These are phyloP conservation scores for Cryptococcus sp. DNA, from an alignment of 1,284 basidiomycete genomes.

Conservation along the genomic window DNA sequence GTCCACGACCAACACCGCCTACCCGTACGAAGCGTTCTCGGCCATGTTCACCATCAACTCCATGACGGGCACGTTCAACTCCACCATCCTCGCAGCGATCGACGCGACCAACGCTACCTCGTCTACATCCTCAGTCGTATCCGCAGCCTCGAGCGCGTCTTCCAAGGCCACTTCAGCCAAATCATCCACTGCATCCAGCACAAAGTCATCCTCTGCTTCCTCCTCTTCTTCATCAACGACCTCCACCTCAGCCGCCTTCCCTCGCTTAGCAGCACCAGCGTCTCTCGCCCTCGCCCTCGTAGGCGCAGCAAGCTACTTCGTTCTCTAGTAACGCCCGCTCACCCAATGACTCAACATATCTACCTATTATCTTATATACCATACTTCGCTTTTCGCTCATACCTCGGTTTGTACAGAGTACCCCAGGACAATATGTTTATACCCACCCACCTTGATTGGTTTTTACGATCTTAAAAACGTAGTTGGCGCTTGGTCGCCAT, in stretches of 20 bases:
- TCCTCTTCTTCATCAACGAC: slow-evolving; percentile 11
- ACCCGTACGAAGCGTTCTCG: slow-evolving; percentile 73
- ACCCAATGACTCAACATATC: neutral
- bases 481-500: too few species aligned
- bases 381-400: neutral
- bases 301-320: slow-evolving; percentile 29
- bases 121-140: neutral
- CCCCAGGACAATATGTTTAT: too few species aligned
- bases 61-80: slow-evolving; percentile 52
- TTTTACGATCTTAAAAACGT: too few species aligned
- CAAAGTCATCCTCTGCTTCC: slow-evolving; percentile 13
- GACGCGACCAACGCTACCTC: slow-evolving; percentile 13
- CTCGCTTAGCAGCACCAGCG: slow-evolving; percentile 20
- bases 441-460: too few species aligned
- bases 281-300: slow-evolving; percentile 25
- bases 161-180: neutral
- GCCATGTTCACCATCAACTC: slow-evolving; percentile 62
- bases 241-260: slow-evolving; percentile 14
- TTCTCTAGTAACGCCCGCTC: slow-evolving; percentile 18
- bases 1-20: slow-evolving; percentile 59
- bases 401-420: too few species aligned
- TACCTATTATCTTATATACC: too few species aligned
- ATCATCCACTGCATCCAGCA: slow-evolving; percentile 6
- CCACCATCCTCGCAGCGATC: slow-evolving; percentile 37
- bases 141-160: neutral